phyloP scores from a whole-genome alignment of 306 rosid species.

The Glycyrrhiza uralensis region DNA sequence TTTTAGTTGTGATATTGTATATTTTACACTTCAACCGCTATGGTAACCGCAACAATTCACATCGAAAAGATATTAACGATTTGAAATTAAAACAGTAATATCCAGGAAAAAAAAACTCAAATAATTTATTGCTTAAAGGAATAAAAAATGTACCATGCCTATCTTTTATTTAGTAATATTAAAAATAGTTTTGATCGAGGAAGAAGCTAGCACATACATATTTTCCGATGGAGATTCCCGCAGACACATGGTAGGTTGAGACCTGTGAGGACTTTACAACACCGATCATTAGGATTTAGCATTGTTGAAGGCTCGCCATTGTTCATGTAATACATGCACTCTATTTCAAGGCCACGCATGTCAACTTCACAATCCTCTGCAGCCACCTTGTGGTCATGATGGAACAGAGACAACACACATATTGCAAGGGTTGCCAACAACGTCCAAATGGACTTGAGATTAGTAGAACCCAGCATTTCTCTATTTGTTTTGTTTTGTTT shows the following conservation, averaged over 20 bases:
- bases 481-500: too few species aligned
- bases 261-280: background rate
- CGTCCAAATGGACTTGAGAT: background rate
- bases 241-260: conserved; percentile 29
- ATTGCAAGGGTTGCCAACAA: background rate
- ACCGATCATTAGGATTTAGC: conserved; percentile 4
- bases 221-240: background rate
- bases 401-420: background rate
- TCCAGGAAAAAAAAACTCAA: too few species aligned
- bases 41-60: too few species aligned
- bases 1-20: too few species aligned
- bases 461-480: conserved; percentile 3
- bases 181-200: too few species aligned
- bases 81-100: too few species aligned
- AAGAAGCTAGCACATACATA: background rate
- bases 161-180: too few species aligned
- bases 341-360: conserved; percentile 10
- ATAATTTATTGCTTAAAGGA: too few species aligned
- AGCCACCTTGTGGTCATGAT: background rate
- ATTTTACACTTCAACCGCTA: too few species aligned
- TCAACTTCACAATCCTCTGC: conserved; percentile 20
- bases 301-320: background rate
- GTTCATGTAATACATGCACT: conserved; percentile 29
- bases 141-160: too few species aligned
- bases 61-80: too few species aligned